Conservation (phyloP, 768 basidiomycete species). For the Leucocoprinus birnbaumii region DNA sequence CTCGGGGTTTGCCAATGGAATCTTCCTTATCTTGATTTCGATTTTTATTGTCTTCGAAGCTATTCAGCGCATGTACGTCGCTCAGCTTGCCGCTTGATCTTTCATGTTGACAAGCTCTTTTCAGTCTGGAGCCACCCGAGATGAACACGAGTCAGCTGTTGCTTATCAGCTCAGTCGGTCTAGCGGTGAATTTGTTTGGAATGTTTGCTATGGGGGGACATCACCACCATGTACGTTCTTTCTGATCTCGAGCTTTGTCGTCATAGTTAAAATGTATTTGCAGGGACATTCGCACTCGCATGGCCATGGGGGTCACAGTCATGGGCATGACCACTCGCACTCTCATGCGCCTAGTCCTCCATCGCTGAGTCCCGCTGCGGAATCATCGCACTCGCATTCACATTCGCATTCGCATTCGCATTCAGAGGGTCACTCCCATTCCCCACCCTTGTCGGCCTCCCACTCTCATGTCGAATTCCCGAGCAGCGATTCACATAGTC, state of each 20-base stretch:
- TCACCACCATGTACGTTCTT: constrained; percentile 70
- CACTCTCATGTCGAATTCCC: constrained; percentile 20
- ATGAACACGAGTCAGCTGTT: constrained; percentile 96
- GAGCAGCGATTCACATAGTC: neutral
- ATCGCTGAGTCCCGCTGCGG: constrained; percentile 13
- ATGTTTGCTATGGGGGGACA: constrained; percentile 99
- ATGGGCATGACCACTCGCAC: constrained; percentile 26
- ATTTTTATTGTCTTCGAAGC: constrained; percentile 99
- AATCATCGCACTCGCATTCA: constrained; percentile 21
- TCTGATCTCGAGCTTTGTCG: neutral
- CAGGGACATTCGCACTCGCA: constrained; percentile 60
- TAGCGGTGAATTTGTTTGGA: constrained; percentile 94
- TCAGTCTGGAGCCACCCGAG: constrained; percentile 88
- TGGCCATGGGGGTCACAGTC: constrained; percentile 24
- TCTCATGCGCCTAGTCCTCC: constrained; percentile 25
- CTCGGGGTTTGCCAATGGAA: constrained; percentile 97
- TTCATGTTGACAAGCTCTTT: no score
- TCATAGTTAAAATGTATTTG: no score
- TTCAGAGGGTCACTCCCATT: constrained; percentile 24
- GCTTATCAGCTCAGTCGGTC: constrained; percentile 83
- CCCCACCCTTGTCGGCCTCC: constrained; percentile 15
- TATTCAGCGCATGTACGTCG: constrained; percentile 81
- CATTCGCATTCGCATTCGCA: constrained; percentile 20
- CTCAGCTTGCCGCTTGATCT: neutral
- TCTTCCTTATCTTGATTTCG: constrained; percentile 90